Conservation (phyloP, 345 rosid species). For the Corchorus capsularis region DNA sequence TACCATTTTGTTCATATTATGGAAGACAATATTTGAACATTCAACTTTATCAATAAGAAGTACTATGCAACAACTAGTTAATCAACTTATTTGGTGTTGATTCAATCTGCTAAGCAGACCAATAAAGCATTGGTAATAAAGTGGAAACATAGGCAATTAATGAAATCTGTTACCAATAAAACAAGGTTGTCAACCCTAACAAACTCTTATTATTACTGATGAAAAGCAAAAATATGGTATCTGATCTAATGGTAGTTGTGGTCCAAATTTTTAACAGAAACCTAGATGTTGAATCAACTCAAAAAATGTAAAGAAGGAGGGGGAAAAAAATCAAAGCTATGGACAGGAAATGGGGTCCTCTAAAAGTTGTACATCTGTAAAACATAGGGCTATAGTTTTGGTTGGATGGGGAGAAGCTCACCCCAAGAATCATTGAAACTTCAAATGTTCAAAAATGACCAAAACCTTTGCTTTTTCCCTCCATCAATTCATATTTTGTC, state of each 20-base stretch:
- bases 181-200: constrained; percentile 13
- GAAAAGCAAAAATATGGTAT: not conserved
- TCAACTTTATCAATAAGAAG: no score
- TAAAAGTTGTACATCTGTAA: not conserved
- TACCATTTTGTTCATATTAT: no score
- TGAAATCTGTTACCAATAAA: constrained; percentile 9
- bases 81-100: not conserved
- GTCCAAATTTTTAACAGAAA: not conserved
- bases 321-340: not conserved
- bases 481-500: no score
- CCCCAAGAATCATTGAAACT: not conserved
- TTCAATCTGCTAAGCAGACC: no score
- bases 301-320: not conserved
- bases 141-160: not conserved
- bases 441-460: not conserved
- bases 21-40: no score
- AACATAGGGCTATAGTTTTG: not conserved
- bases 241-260: not conserved
- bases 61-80: no score
- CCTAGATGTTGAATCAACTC: not conserved
- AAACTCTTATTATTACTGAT: not conserved
- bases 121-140: not conserved
- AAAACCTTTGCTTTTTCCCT: not conserved
- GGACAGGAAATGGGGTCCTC: constrained; percentile 3
- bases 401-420: not conserved